Conservation (phyloP, 345 rosid species). For the Eucalyptus curtisii region DNA sequence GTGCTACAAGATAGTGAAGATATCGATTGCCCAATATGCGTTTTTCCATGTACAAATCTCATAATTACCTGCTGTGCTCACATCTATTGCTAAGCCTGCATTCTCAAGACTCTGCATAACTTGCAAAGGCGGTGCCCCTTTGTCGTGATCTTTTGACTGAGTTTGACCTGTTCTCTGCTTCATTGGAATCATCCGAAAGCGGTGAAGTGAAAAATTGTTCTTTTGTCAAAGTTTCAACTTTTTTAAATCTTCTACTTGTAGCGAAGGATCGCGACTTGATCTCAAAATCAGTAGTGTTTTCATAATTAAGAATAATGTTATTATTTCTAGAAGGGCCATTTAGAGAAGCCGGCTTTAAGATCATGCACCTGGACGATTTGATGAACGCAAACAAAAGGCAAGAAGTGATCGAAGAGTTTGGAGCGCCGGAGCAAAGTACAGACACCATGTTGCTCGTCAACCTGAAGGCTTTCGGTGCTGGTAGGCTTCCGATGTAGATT, state of each 20-base stretch:
- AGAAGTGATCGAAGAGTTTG: too few relatives aligned
- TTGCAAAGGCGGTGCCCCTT: too few relatives aligned
- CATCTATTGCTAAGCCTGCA: conserved; percentile 55
- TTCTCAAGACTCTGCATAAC: conserved; percentile 38
- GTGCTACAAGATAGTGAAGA: too few relatives aligned
- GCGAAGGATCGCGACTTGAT: conserved; percentile 6
- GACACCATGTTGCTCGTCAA: conserved; percentile 62
- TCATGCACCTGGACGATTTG: conserved; percentile 44
- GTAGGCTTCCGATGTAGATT: conserved; percentile 2
- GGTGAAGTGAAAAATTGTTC: not conserved
- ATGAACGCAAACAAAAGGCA: too few relatives aligned
- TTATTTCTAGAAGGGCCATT: conserved; percentile 21
- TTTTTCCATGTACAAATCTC: too few relatives aligned
- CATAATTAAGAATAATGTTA: conserved; percentile 67
- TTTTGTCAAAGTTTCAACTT: conserved; percentile 47
- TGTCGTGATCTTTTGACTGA: not conserved
- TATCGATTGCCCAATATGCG: too few relatives aligned
- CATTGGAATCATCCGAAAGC: conserved; percentile 23
- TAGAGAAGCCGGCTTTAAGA: conserved; percentile 47
- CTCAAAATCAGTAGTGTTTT: conserved; percentile 53
- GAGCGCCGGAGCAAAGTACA: conserved; percentile 3
- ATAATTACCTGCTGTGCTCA: too few relatives aligned
- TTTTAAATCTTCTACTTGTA: conserved; percentile 36
- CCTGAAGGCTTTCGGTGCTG: not conserved
- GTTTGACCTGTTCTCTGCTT: conserved; percentile 67